These are phyloP conservation scores for Aspergillus sp. DNA, from an alignment of 2,329 filamentous ascomycete genomes.

Conservation along the genomic window DNA sequence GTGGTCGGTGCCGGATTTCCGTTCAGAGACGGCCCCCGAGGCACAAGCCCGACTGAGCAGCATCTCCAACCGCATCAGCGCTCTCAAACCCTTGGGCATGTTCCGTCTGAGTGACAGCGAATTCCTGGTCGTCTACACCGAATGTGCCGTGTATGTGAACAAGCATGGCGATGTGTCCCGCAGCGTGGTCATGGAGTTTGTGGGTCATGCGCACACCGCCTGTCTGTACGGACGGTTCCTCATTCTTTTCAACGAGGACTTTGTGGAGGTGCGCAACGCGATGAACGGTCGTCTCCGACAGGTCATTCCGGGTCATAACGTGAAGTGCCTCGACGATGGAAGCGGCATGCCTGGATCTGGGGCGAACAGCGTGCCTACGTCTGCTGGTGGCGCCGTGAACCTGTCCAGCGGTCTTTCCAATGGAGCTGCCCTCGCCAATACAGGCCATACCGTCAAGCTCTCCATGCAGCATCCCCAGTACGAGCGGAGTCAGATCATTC, in stretches of 20 bases:
- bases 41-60: slow-evolving; percentile 65
- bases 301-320: slow-evolving; percentile 88
- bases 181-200: slow-evolving; percentile 96
- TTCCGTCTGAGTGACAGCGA: slow-evolving; percentile 90
- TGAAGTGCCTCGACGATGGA: slow-evolving; percentile 86
- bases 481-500: slow-evolving; percentile 77
- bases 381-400: slow-evolving; percentile 21
- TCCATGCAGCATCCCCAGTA: slow-evolving; percentile 91
- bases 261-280: slow-evolving; percentile 94
- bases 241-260: slow-evolving; percentile 90
- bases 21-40: slow-evolving; percentile 55
- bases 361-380: slow-evolving; percentile 44
- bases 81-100: slow-evolving; percentile 89
- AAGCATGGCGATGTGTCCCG: slow-evolving; percentile 95
- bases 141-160: slow-evolving; percentile 96
- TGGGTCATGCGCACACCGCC: slow-evolving; percentile 83
- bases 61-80: slow-evolving; percentile 78
- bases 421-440: slow-evolving; percentile 32
- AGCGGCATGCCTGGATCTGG: slow-evolving; percentile 35
- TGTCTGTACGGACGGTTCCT: slow-evolving; percentile 91
- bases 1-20: slow-evolving; percentile 84
- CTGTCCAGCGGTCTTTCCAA: slow-evolving; percentile 29
- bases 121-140: slow-evolving; percentile 90
- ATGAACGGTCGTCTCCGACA: slow-evolving; percentile 92
- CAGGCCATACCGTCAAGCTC: slow-evolving; percentile 79